Percentiles rank a stretch among this genome's conserved stretches.
Conservation (phyloP, 495 filamentous ascomycete species). For the Pseudevernia furfuracea region DNA sequence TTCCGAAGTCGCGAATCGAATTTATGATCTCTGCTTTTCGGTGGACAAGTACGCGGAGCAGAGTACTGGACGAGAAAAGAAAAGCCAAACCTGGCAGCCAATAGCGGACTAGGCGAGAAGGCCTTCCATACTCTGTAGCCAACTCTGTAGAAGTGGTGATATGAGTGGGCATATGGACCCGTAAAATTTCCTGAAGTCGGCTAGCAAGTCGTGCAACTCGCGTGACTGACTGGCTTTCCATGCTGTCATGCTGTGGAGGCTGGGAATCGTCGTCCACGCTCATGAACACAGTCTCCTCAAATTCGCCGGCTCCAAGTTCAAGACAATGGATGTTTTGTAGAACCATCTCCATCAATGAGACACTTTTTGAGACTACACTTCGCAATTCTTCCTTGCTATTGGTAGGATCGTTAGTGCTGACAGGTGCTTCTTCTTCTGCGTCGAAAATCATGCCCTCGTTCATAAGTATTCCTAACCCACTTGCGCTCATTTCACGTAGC, state of each 20-base stretch:
- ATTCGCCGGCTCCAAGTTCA: constrained; percentile 53
- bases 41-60: constrained; percentile 65
- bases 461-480: constrained; percentile 76
- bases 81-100: constrained; percentile 66
- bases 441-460: constrained; percentile 67
- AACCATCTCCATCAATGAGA: constrained; percentile 74
- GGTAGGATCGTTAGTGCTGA: constrained; percentile 35
- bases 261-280: constrained; percentile 54
- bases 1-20: constrained; percentile 69
- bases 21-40: constrained; percentile 61
- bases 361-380: constrained; percentile 58
- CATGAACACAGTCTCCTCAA: constrained; percentile 64
- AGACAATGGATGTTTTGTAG: constrained; percentile 50
- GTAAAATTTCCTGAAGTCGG: constrained; percentile 59
- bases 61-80: constrained; percentile 70
- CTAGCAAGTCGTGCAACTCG: constrained; percentile 54
- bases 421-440: constrained; percentile 35
- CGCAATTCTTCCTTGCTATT: constrained; percentile 59
- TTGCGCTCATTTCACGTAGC: constrained; percentile 71
- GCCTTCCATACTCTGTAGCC: constrained; percentile 59
- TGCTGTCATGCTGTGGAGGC: constrained; percentile 30
- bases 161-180: constrained; percentile 53
- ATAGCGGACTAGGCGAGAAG: constrained; percentile 69
- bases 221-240: constrained; percentile 24
- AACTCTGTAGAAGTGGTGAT: constrained; percentile 39